Evolutionary conservation across 306 rosid genomes (phyloP).

Genomic region (Castanea crenata): DNA sequence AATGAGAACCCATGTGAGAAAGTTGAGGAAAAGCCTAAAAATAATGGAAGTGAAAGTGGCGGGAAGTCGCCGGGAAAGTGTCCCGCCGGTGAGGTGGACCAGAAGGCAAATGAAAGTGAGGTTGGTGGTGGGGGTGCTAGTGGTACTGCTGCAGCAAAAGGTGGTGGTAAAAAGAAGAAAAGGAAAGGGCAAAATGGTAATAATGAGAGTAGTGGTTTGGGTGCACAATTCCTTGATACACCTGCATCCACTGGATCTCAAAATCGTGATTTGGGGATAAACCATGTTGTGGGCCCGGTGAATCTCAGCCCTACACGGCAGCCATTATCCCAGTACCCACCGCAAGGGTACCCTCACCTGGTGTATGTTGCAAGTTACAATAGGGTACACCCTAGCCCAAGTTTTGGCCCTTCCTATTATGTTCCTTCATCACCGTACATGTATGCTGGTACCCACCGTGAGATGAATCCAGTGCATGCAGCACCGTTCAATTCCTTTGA

Average conservation of each 20-base stretch:
- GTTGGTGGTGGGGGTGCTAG: neutral
- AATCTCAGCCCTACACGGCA: slow-evolving; percentile 48
- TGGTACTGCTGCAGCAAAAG: slow-evolving; percentile 20
- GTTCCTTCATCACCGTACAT: slow-evolving; percentile 40
- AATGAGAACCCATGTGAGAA: slow-evolving; percentile 10
- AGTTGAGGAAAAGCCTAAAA: slow-evolving; percentile 23
- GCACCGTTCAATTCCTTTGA: slow-evolving; percentile 40
- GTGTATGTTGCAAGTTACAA: slow-evolving; percentile 33
- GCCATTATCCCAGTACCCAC: slow-evolving; percentile 24
- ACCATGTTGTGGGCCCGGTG: slow-evolving; percentile 16
- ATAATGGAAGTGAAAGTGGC: slow-evolving; percentile 29
- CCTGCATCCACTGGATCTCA: slow-evolving; percentile 42
- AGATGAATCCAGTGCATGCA: slow-evolving; percentile 31
- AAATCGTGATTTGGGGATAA: slow-evolving; percentile 24
- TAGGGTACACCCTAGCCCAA: slow-evolving; percentile 41
- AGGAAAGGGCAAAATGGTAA: slow-evolving; percentile 41
- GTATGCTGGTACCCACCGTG: slow-evolving; percentile 33
- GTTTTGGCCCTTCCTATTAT: slow-evolving; percentile 31
- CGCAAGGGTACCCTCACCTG: slow-evolving; percentile 31
- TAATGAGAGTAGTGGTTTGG: slow-evolving; percentile 5
- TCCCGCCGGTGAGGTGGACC: slow-evolving; percentile 15
- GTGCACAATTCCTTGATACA: slow-evolving; percentile 16
- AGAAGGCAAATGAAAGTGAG: slow-evolving; percentile 17
- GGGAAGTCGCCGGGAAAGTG: slow-evolving; percentile 25
- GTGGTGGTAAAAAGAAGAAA: slow-evolving; percentile 51